Evolutionary conservation across 441 rosid genomes (phyloP).

Genomic region (Populus hybrid): DNA sequence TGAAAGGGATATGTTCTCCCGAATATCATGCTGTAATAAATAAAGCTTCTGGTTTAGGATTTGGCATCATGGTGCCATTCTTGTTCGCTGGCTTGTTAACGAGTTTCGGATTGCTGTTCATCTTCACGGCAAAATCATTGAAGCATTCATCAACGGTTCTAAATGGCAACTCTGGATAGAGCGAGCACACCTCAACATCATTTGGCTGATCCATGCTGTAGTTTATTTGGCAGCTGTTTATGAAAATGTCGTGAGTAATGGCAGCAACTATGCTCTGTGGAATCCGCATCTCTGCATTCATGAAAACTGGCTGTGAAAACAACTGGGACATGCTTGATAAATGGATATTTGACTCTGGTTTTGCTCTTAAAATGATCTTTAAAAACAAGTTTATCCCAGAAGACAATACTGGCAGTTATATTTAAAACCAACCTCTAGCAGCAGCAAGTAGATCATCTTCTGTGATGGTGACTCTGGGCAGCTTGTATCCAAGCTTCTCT

Average conservation of each 20-base stretch:
- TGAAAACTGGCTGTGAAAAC: not conserved
- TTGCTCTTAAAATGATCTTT: not conserved
- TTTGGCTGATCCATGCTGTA: conserved; percentile 23
- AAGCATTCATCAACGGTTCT: conserved; percentile 33
- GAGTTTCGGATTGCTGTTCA: not conserved
- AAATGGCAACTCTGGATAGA: conserved; percentile 30
- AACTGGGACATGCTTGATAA: not conserved
- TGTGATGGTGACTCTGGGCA: not conserved
- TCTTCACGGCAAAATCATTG: conserved; percentile 13
- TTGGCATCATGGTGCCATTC: not conserved
- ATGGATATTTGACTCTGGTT: not conserved
- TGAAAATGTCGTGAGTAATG: conserved; percentile 43
- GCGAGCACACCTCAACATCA: conserved; percentile 23
- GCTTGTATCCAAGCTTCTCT: not conserved
- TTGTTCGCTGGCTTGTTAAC: not conserved
- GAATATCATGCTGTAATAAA: not conserved
- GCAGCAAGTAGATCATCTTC: not conserved
- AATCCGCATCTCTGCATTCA: conserved; percentile 28
- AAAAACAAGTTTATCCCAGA: too few relatives aligned
- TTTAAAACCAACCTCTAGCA: not conserved
- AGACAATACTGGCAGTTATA: too few relatives aligned
- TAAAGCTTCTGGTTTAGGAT: not conserved
- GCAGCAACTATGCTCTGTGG: conserved; percentile 38
- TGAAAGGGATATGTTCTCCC: not conserved
- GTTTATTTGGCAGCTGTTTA: conserved; percentile 35